Evolutionary conservation across 352 stramenopile genomes (phyloP), one percentile per base, ranked within the genome.

Genomic region (Pythium folliculosum): DNA sequence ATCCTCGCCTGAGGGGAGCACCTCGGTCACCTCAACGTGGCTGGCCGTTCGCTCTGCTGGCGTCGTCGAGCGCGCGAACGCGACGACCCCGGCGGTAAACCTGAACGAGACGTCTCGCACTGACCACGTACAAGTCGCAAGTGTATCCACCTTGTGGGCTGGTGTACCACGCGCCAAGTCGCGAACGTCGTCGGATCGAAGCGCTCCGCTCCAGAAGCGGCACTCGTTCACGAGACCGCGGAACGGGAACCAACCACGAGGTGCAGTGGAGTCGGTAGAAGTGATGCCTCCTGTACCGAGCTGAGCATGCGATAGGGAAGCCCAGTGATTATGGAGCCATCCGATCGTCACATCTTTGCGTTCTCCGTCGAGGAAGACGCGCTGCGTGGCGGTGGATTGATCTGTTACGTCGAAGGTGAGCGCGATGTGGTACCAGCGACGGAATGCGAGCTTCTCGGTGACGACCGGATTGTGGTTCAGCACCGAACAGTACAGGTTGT

Each of bases 401-500:
- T 13, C 44, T 10, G 10, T 49, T 4, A 25, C 17, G 16, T 49
- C 44, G 19, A 49, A 49, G 12, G 25, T 19, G 17, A 49, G 19
- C 44, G 44, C 44, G 3, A 49, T 63, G 65, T 91, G 80, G 59
- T 89, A 89, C 80, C 80, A 91, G 22, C 85, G 80, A 38, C 40
- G 2, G 22, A 30, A 5, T 9, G 54, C 17, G 19, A 68, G 51
- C 2, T 4, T 40, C 8, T 43, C 21, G 14, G 60, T 38, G 19
- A 61, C 51, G 22, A 54, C 6, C 7, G 40, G 56, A 40, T 63
- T 65, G 5, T 30, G 8, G 19, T 78, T 61, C 16, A 81, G 30
- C 23, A 84, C 65, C 2, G 76, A 82, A 64, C 73, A 82, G 54
- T 75, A 82, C 4, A 86, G 35, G 13, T 70, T 75, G 6, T 60